These are phyloP conservation scores for Bromus sterilis DNA, from an alignment of 176 grass and related monocot species.

Conservation along the genomic window DNA sequence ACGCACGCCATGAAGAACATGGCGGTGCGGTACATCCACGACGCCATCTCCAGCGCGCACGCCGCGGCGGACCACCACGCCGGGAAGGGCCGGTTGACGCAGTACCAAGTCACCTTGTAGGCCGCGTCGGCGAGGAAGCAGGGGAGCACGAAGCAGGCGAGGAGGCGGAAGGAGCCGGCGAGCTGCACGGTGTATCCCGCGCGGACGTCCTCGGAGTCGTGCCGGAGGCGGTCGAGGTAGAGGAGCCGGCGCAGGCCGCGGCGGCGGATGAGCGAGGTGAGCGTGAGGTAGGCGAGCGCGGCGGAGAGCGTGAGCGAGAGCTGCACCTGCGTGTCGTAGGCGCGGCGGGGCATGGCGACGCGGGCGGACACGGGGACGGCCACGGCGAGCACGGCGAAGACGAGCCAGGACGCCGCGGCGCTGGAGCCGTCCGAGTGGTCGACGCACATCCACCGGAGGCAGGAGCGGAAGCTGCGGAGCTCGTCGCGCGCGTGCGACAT, in stretches of 20 bases:
- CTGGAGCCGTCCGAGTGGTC: conserved; percentile 36
- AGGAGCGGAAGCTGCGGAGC: conserved; percentile 47
- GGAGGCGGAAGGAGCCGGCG: conserved; percentile 37
- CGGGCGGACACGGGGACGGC: conserved; percentile 9
- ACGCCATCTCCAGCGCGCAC: conserved; percentile 60
- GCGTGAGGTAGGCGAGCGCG: conserved; percentile 43
- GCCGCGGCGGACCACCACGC: conserved; percentile 25
- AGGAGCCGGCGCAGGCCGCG: conserved; percentile 63
- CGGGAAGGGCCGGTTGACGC: conserved; percentile 10
- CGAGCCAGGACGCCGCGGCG: conserved; percentile 25
- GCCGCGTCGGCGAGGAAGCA: conserved; percentile 52
- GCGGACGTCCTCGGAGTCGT: conserved; percentile 53
- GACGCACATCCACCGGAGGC: conserved; percentile 70
- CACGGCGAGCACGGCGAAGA: conserved; percentile 29
- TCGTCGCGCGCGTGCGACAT: conserved; percentile 62
- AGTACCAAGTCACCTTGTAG: conserved; percentile 74
- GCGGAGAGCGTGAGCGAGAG: conserved; percentile 39
- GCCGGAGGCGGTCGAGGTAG: conserved; percentile 58
- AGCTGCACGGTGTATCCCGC: conserved; percentile 47
- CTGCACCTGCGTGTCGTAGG: conserved; percentile 76
- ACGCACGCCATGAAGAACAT: conserved; percentile 69
- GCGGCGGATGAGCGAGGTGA: conserved; percentile 39
- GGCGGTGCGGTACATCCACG: conserved; percentile 66
- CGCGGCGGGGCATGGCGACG: conserved; percentile 18
- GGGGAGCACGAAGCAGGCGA: conserved; percentile 50